Base-by-base conservation (phyloP, 495 filamentous ascomycete species). In the Talaromyces trachyspermus region DNA sequence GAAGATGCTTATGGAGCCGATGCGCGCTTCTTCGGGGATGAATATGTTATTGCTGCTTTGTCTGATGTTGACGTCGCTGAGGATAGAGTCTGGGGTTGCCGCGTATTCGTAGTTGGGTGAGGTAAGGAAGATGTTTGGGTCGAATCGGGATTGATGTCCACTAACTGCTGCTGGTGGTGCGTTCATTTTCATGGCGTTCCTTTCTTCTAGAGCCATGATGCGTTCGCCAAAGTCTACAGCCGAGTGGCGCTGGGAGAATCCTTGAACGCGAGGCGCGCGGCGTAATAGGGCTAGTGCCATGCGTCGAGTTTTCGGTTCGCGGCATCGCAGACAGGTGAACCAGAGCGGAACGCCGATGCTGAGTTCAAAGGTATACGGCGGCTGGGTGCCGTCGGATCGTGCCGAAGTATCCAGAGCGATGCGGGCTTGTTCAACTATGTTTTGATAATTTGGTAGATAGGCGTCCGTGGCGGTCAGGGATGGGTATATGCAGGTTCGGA, bases 291-390 rank as follows among this genome's bases (percentile, higher is more conserved):
- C 35, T 2, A 71, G 45, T 5, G 65, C 64, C 4, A 22, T 37
- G 7, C 62, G 63, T 2, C 68, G 56, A 11, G 60, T 48, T 0
- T 0, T 20, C 1, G 63, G 60, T 18, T 67, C 56, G 5, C 64
- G 65, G 32, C 68, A 71, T 33, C 58, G 54, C 3, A 65, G 48
- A 12, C 48, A 51, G 2, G 60, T 61, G 24, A 68, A 54, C 50
- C 51, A 65, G 5, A 71, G 54, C 3, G 68, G 65, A 5, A 66
- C 36, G 6, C 59, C 66, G 15, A 66, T 46, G 3, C 59, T 53
- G 33, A 64, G 51, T 14, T 67, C 67, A 49, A 67, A 67, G 14
- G 66, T 67, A 26, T 67, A 68, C 0, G 62, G 62, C n/a, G 60
- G 54, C 22, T 57, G 59, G 2, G 52, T 43, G 22, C 58, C 57